These are phyloP conservation scores for Mortierella hygrophila DNA, from an alignment of 192 early-diverging fungal species.

Conservation along the genomic window DNA sequence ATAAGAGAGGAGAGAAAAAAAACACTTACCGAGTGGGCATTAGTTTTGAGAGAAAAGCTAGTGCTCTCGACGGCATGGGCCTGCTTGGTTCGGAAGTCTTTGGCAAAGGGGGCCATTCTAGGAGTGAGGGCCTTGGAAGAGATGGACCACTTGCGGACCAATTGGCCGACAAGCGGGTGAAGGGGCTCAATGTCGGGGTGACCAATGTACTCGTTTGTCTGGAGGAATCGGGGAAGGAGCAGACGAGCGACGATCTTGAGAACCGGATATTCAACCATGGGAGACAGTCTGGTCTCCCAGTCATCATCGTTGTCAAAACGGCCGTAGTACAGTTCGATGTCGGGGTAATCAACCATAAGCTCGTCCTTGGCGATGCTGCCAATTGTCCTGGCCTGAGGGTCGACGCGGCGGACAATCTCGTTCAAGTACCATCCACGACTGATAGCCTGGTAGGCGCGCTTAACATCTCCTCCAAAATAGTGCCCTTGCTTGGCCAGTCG, in stretches of 20 bases:
- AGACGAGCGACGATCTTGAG: conserved; percentile 63
- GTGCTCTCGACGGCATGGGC: conserved; percentile 49
- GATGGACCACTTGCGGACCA: conserved; percentile 43
- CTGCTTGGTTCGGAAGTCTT: conserved; percentile 35
- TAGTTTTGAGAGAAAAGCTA: conserved; percentile 55
- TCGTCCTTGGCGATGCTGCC: conserved; percentile 72
- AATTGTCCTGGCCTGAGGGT: conserved; percentile 68
- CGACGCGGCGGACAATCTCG: conserved; percentile 76
- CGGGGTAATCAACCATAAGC: conserved; percentile 59
- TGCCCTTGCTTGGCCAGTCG: conserved; percentile 71
- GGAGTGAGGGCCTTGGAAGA: conserved; percentile 40
- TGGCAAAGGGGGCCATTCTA: conserved; percentile 27
- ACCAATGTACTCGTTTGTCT: conserved; percentile 25
- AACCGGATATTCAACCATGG: conserved; percentile 61
- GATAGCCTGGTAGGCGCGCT: conserved; percentile 71
- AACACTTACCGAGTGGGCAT: conserved; percentile 44
- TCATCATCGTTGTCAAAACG: conserved; percentile 32
- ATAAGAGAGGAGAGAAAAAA: neutral
- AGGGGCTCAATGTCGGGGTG: conserved; percentile 43
- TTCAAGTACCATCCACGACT: conserved; percentile 82
- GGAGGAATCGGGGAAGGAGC: conserved; percentile 53
- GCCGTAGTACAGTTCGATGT: conserved; percentile 68
- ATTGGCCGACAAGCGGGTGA: conserved; percentile 36
- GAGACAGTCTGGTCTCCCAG: conserved; percentile 57
- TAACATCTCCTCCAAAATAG: conserved; percentile 68